Evolutionary conservation across 495 filamentous ascomycete genomes (phyloP).

Genomic region (Xylaria palmicola): DNA sequence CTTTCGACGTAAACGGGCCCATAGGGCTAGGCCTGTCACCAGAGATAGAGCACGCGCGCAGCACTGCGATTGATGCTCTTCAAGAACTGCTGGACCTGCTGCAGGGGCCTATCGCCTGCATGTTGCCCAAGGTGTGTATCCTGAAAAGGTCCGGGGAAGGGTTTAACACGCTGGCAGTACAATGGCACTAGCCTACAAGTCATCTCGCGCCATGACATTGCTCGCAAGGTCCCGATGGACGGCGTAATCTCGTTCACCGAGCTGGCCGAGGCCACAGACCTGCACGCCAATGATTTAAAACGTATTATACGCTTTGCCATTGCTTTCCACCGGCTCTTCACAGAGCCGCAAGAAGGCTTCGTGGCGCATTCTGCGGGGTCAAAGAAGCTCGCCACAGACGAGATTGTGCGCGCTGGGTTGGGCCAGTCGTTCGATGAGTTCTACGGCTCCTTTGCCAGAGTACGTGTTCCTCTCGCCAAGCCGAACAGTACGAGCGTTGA

Average conservation of each 20-base stretch:
- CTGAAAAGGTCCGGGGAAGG: too few species aligned
- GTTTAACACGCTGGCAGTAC: not conserved
- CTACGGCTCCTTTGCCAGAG: not conserved
- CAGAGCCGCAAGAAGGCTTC: slow-evolving; percentile 27
- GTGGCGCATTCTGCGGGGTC: slow-evolving; percentile 30
- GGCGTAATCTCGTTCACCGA: slow-evolving; percentile 29
- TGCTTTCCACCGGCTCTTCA: slow-evolving; percentile 42
- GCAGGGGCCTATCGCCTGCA: not conserved
- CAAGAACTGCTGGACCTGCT: slow-evolving; percentile 1
- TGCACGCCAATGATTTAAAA: not conserved
- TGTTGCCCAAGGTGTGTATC: not conserved
- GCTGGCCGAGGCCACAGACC: slow-evolving; percentile 26
- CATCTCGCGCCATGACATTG: slow-evolving; percentile 37
- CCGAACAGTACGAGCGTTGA: not conserved
- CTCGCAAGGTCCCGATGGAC: slow-evolving; percentile 30
- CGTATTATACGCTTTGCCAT: slow-evolving; percentile 45
- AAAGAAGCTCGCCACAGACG: slow-evolving; percentile 27
- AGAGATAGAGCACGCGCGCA: not conserved
- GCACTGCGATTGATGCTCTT: slow-evolving; percentile 4
- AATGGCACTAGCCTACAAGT: slow-evolving; percentile 29
- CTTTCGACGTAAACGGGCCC: not conserved
- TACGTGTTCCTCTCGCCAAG: not conserved
- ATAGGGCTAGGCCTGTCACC: not conserved
- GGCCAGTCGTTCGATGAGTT: not conserved
- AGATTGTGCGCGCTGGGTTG: slow-evolving; percentile 1